Percentiles rank a stretch among this genome's conserved stretches.
Evolutionary conservation across 83 land plant genomes (phyloP).

Genomic region (Picea abies): DNA sequence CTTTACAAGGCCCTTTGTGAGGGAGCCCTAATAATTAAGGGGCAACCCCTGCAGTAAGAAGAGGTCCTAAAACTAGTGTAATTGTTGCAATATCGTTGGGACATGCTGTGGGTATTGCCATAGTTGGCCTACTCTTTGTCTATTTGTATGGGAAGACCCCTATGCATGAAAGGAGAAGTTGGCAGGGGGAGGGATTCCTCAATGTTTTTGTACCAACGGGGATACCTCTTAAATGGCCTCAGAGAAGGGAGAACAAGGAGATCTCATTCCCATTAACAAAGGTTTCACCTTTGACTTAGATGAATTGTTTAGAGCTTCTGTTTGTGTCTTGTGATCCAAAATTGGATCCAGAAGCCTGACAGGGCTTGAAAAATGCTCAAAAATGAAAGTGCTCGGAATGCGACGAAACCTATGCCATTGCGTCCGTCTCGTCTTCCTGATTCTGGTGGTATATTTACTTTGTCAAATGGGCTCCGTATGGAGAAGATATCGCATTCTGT

Average conservation of each 20-base stretch:
- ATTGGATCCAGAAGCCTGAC: no score
- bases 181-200: neutral
- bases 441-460: no score
- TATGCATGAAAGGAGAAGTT: conserved; percentile 26
- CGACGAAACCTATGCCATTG: no score
- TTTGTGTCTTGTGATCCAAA: conserved; percentile 70
- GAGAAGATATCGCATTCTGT: no score
- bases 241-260: conserved; percentile 53
- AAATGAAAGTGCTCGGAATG: no score
- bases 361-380: no score
- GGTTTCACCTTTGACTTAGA: conserved; percentile 73
- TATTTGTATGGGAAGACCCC: conserved; percentile 63
- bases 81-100: conserved; percentile 66
- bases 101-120: conserved; percentile 65
- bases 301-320: conserved; percentile 86
- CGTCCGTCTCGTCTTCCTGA: no score
- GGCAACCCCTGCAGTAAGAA: neutral
- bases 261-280: conserved; percentile 71
- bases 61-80: conserved; percentile 43
- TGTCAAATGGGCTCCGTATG: no score
- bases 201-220: conserved; percentile 14
- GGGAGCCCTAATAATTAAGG: neutral
- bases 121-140: conserved; percentile 52
- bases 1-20: neutral
- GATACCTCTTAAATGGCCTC: conserved; percentile 14